A percentile compares a stretch with the other conserved stretches of the same genome.
These are phyloP conservation scores for Scolecobasidium constrictum DNA, from an alignment of 2,329 filamentous ascomycete species.

Conservation along the genomic window DNA sequence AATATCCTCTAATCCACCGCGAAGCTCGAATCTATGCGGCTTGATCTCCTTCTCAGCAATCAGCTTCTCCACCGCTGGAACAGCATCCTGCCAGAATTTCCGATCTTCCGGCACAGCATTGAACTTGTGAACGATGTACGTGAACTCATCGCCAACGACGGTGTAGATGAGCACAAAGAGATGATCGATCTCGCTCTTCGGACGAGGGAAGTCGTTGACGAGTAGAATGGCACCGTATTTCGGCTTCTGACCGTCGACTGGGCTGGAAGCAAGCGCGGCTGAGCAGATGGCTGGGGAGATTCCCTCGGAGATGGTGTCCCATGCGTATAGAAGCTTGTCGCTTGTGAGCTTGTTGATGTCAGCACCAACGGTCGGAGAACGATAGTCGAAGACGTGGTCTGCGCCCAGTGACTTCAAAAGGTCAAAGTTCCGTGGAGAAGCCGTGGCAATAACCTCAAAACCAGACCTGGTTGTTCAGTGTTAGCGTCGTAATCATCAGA, in stretches of 20 bases:
- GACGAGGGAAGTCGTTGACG: constrained; percentile 18
- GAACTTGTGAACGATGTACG: constrained; percentile 18
- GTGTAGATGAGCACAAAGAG: constrained; percentile 32
- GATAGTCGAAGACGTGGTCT: constrained; percentile 40
- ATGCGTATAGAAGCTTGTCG: constrained; percentile 31
- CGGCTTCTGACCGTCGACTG: constrained; percentile 19
- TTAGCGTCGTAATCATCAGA: background rate
- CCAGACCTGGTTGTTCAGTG: constrained; percentile 16
- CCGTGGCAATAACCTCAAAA: constrained; percentile 33
- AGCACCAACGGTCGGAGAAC: constrained; percentile 28
- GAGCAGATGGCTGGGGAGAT: constrained; percentile 28
- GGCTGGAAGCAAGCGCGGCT: constrained; percentile 26
- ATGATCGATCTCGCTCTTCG: constrained; percentile 29
- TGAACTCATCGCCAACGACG: constrained; percentile 28
- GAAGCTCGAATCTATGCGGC: background rate
- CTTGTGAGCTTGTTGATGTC: constrained; percentile 37
- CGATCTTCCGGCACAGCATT: constrained; percentile 27
- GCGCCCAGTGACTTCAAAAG: constrained; percentile 38
- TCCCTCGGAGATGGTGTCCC: constrained; percentile 39
- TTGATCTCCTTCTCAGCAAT: constrained; percentile 26
- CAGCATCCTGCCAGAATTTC: constrained; percentile 24
- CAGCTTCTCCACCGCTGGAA: constrained; percentile 28
- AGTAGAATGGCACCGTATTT: constrained; percentile 31
- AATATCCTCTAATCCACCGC: background rate
- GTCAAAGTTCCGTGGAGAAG: constrained; percentile 37